Percentiles rank a stretch among this genome's conserved stretches.
These are phyloP conservation scores for Lactarius quietus DNA, from an alignment of 768 basidiomycete species.

Conservation along the genomic window DNA sequence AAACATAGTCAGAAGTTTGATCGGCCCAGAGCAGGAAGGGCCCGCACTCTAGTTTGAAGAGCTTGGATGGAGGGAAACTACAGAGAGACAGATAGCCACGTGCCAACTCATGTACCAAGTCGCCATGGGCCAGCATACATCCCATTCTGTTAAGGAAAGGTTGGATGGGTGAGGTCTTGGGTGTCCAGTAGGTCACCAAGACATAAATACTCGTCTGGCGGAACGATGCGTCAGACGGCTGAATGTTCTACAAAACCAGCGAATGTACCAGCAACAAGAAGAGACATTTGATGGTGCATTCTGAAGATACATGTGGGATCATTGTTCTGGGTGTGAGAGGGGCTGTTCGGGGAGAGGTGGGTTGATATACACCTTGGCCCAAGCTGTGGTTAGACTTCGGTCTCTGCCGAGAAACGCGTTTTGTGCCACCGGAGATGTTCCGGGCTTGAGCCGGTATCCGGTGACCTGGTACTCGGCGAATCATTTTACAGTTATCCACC, in stretches of 20 bases:
- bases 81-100: slow-evolving; percentile 6
- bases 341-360: neutral
- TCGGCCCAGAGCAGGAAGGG: neutral
- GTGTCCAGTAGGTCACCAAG: slow-evolving; percentile 8
- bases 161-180: neutral
- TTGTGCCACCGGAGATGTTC: too few species aligned
- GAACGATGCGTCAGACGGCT: neutral
- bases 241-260: neutral
- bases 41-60: slow-evolving; percentile 10
- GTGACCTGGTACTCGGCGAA: neutral
- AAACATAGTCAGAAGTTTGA: neutral
- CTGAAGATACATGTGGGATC: neutral
- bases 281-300: neutral
- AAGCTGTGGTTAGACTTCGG: too few species aligned
- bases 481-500: too few species aligned
- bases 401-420: too few species aligned
- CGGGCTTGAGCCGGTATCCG: too few species aligned
- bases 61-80: slow-evolving; percentile 14
- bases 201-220: slow-evolving; percentile 3
- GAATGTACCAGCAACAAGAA: slow-evolving; percentile 12
- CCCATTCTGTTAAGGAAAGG: slow-evolving; percentile 10
- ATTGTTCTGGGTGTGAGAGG: neutral
- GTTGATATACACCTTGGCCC: too few species aligned
- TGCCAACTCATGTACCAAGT: slow-evolving; percentile 23
- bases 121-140: slow-evolving; percentile 18